A percentile compares a stretch with the other conserved stretches of the same genome.
These are phyloP conservation scores for Pichia sp. DNA, from an alignment of 1,139 yeast genomes.

Conservation along the genomic window DNA sequence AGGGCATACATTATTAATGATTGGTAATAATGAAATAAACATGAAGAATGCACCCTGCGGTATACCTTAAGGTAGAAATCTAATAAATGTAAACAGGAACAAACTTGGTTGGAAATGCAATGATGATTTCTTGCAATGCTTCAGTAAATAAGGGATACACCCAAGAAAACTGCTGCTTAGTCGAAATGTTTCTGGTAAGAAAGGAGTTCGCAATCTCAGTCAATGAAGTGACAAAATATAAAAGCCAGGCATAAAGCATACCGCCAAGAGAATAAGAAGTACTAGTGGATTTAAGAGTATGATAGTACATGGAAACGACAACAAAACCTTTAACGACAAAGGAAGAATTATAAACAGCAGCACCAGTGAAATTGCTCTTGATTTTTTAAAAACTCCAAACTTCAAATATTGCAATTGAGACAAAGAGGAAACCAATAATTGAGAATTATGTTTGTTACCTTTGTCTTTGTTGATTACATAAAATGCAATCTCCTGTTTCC, in stretches of 20 bases:
- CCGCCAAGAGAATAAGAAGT: conserved; percentile 61
- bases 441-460: conserved; percentile 33
- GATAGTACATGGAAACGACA: conserved; percentile 46
- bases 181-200: conserved; percentile 45
- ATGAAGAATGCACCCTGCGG: conserved; percentile 50
- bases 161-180: conserved; percentile 51
- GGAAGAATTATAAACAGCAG: conserved; percentile 35
- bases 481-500: conserved; percentile 33
- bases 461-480: conserved; percentile 36
- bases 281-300: conserved; percentile 36
- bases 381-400: conserved; percentile 46
- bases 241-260: conserved; percentile 46
- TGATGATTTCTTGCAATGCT: conserved; percentile 41
- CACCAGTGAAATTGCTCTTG: conserved; percentile 38
- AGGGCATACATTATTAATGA: conserved; percentile 37
- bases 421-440: conserved; percentile 40
- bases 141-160: conserved; percentile 58
- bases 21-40: conserved; percentile 39
- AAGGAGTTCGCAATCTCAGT: conserved; percentile 49
- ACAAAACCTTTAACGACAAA: conserved; percentile 47
- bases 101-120: conserved; percentile 44
- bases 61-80: conserved; percentile 42
- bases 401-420: conserved; percentile 42
- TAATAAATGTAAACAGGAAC: conserved; percentile 43
- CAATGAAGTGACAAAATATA: conserved; percentile 48